phyloP scores from a whole-genome alignment of 2,329 filamentous ascomycete species.

The Xylariales sp. region DNA sequence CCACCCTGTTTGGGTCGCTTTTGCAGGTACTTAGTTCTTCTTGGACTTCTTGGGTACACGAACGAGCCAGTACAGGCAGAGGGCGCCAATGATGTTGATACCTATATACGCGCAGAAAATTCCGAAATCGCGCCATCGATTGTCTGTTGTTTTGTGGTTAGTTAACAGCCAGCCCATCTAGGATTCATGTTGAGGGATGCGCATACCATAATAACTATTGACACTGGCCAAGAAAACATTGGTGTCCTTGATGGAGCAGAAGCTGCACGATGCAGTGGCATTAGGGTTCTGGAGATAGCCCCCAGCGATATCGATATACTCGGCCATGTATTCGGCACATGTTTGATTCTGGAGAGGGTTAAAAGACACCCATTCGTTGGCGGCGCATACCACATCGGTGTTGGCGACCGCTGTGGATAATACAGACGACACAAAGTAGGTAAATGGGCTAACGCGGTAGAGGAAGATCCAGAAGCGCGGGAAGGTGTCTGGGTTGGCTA shows the following conservation, averaged over 20 bases:
- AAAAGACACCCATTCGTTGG: constrained; percentile 61
- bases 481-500: constrained; percentile 56
- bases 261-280: constrained; percentile 40
- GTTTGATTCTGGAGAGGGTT: constrained; percentile 48
- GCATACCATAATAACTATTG: constrained; percentile 39
- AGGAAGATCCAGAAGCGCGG: constrained; percentile 67
- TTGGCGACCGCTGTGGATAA: constrained; percentile 61
- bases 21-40: too few relatives aligned
- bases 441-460: constrained; percentile 70
- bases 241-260: constrained; percentile 30
- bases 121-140: constrained; percentile 55
- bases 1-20: too few relatives aligned
- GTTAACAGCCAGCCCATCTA: too few relatives aligned
- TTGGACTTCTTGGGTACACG: constrained; percentile 37
- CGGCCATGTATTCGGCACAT: constrained; percentile 51
- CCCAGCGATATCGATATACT: constrained; percentile 47
- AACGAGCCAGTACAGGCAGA: constrained; percentile 49
- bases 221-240: constrained; percentile 31
- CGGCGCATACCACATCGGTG: constrained; percentile 53
- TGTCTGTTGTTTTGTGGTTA: too few relatives aligned
- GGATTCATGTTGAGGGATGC: too few relatives aligned
- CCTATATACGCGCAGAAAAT: constrained; percentile 49
- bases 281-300: constrained; percentile 40
- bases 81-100: constrained; percentile 49
- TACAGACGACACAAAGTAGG: constrained; percentile 67